Evolutionary conservation across 805 yeast species (phyloP).

Genomic region (Candida peoriensis): DNA sequence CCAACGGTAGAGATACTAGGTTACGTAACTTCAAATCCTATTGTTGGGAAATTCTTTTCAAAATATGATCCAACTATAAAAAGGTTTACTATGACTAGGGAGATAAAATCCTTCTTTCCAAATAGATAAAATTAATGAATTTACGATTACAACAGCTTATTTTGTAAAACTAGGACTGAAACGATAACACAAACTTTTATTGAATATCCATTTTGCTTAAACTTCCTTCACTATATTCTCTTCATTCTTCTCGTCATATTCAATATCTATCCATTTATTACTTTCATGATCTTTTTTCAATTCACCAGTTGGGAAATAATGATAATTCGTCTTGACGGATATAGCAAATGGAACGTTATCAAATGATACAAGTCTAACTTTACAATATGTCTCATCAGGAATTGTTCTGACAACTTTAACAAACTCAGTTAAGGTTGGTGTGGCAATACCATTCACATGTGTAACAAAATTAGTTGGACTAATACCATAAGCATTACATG

Average conservation of each 20-base stretch:
- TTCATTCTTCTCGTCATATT: slow-evolving; percentile 35
- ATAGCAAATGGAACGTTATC: slow-evolving; percentile 86
- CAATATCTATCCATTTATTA: slow-evolving; percentile 52
- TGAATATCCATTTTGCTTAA: slow-evolving; percentile 3
- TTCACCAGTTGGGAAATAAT: slow-evolving; percentile 76
- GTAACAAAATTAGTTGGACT: slow-evolving; percentile 81
- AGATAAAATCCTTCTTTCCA: too few species aligned
- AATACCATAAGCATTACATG: slow-evolving; percentile 78
- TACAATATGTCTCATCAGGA: slow-evolving; percentile 76
- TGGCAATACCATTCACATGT: slow-evolving; percentile 74
- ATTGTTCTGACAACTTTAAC: slow-evolving; percentile 60
- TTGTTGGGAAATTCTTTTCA: too few species aligned
- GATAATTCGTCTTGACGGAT: slow-evolving; percentile 81
- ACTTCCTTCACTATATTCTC: slow-evolving; percentile 18
- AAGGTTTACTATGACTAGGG: too few species aligned
- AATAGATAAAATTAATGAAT: too few species aligned
- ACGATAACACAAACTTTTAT: too few species aligned
- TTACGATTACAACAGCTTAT: too few species aligned
- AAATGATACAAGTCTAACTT: slow-evolving; percentile 74
- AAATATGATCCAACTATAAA: too few species aligned
- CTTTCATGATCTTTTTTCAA: slow-evolving; percentile 41
- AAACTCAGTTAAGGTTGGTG: slow-evolving; percentile 66
- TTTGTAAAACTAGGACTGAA: too few species aligned
- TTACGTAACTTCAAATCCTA: too few species aligned
- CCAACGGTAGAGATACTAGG: too few species aligned